These are phyloP conservation scores for Eutrema salsugineum DNA, from an alignment of 441 rosid species.

Conservation along the genomic window DNA sequence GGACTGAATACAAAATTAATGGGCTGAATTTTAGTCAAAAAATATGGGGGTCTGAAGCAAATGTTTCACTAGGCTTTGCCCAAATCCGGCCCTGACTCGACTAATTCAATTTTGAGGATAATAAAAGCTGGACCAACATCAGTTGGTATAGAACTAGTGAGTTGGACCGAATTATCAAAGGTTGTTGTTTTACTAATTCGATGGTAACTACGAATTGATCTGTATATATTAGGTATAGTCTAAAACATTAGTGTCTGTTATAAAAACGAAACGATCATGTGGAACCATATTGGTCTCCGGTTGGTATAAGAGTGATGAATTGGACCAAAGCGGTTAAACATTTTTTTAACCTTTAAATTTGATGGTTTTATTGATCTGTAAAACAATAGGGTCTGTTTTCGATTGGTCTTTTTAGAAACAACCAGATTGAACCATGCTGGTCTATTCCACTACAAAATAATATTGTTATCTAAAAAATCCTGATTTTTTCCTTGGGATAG, in stretches of 20 bases:
- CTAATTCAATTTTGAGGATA: too few species aligned
- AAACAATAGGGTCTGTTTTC: not conserved
- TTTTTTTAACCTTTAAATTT: not conserved
- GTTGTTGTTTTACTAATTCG: too few species aligned
- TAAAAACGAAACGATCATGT: not conserved
- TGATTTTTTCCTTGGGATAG: slow-evolving; percentile 15
- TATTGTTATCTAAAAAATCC: not conserved
- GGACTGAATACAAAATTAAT: too few species aligned
- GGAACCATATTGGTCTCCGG: not conserved
- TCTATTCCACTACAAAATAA: not conserved
- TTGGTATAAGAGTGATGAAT: not conserved
- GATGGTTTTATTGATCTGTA: not conserved
- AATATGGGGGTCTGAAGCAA: too few species aligned
- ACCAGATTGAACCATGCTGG: slow-evolving; percentile 8
- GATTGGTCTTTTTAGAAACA: not conserved
- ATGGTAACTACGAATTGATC: too few species aligned
- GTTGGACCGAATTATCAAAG: too few species aligned
- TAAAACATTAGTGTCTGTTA: not conserved
- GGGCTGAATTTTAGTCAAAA: too few species aligned
- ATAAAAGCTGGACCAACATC: too few species aligned
- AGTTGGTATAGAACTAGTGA: too few species aligned
- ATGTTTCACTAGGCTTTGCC: too few species aligned
- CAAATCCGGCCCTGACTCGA: too few species aligned
- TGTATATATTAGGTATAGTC: not conserved
- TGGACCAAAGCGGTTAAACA: not conserved